Conservation (phyloP, 1,284 basidiomycete species). For the Ceraceosorus guamensis region DNA sequence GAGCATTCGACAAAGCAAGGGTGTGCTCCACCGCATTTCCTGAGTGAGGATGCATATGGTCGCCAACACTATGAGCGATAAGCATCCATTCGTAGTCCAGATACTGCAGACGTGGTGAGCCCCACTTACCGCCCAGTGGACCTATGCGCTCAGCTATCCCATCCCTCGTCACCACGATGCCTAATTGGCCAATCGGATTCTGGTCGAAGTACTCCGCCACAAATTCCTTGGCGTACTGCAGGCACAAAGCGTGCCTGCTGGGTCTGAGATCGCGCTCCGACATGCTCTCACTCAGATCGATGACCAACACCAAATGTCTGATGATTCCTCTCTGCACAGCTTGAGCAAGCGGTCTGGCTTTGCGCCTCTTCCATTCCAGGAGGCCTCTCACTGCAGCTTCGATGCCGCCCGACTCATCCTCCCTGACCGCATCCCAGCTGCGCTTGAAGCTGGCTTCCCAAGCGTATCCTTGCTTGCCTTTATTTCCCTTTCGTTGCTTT, state of each 20-base stretch:
- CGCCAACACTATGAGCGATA: neutral
- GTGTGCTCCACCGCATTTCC: constrained; percentile 92
- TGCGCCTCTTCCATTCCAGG: constrained; percentile 66
- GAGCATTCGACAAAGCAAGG: constrained; percentile 73
- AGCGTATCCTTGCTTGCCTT: constrained; percentile 56
- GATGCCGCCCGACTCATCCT: constrained; percentile 86
- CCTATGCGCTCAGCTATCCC: constrained; percentile 44
- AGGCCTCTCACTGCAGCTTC: constrained; percentile 81
- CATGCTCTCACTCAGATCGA: constrained; percentile 89
- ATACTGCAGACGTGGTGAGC: neutral
- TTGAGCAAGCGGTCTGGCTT: neutral
- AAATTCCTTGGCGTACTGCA: constrained; percentile 73
- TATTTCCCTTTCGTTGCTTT: too few relatives aligned
- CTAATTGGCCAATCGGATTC: constrained; percentile 84
- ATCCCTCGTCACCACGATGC: constrained; percentile 41
- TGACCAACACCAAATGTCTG: constrained; percentile 79
- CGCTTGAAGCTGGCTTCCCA: constrained; percentile 94
- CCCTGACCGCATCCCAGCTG: constrained; percentile 92
- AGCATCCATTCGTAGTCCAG: neutral
- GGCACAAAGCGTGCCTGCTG: constrained; percentile 53
- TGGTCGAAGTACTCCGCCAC: constrained; percentile 98
- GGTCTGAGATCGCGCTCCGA: constrained; percentile 90
- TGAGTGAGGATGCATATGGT: constrained; percentile 40
- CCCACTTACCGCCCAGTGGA: constrained; percentile 64
- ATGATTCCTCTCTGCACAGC: constrained; percentile 90